phyloP scores from a whole-genome alignment of 495 filamentous ascomycete genomes.

The Penicillium samsonianum region DNA sequence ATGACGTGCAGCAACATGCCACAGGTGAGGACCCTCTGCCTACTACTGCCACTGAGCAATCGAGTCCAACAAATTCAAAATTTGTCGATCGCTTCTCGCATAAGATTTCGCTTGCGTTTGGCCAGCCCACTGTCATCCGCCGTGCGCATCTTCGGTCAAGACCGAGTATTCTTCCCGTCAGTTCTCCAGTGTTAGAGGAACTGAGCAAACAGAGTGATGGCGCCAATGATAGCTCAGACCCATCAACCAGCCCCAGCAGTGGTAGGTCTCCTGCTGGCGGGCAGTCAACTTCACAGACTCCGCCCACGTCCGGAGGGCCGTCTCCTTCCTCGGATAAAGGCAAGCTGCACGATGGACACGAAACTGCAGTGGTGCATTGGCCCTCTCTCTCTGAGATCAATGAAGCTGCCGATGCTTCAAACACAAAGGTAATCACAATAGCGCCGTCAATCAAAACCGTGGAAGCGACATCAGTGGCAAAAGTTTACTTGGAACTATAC shows the following conservation, averaged over 20 bases:
- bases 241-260: constrained; percentile 40
- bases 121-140: constrained; percentile 56
- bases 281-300: constrained; percentile 41
- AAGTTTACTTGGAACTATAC: constrained; percentile 83
- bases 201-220: constrained; percentile 30
- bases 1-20: not conserved
- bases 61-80: constrained; percentile 24
- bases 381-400: constrained; percentile 10
- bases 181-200: constrained; percentile 19
- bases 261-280: constrained; percentile 33
- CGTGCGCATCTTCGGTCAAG: constrained; percentile 47
- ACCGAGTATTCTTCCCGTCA: constrained; percentile 39
- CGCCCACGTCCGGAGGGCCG: constrained; percentile 38
- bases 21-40: not conserved
- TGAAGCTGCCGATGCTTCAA: constrained; percentile 14
- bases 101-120: constrained; percentile 52
- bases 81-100: constrained; percentile 48
- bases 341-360: constrained; percentile 17
- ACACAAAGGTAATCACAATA: constrained; percentile 19
- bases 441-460: constrained; percentile 70
- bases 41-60: constrained; percentile 6
- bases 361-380: constrained; percentile 7
- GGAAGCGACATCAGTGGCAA: constrained; percentile 75
- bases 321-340: constrained; percentile 22
- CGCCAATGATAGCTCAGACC: constrained; percentile 41